Base-by-base conservation (phyloP, 2,329 filamentous ascomycete genomes). In the Phyllosticta ampelicida region DNA sequence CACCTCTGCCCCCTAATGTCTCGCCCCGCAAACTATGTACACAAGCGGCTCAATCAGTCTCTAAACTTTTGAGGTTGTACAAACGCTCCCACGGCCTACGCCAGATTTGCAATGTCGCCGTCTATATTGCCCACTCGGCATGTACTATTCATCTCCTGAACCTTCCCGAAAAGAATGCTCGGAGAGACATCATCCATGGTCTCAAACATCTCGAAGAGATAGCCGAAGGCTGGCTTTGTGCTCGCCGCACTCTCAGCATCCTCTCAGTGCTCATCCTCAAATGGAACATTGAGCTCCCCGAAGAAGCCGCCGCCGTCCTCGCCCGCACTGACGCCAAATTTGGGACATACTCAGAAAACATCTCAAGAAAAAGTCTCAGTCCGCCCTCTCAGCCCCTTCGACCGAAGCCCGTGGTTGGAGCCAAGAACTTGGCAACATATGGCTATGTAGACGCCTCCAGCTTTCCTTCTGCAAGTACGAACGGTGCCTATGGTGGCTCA, bases 101-200 rank as follows among this genome's bases (percentile, higher is more conserved):
- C 4, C 92, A 97, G 69, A 96, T 99, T 30, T 95, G 89, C 74
- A 97, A 97, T 67, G 90, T 97, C 65, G 91, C 88, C 2, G 90
- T 97, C 0, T 99, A 99, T 71, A 96, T 97, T 73, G 81, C 88
- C 0, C 92, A 97, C 70, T 94, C 90, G 4, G 91, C 94, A 28
- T 96, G 90, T 69, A 96, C 90, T 0, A 95, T 97, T 48, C 94
- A 97, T 66, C 76, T 99, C 19, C 83, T 99, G 36, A 96, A 96
- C 64, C 77, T 97, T 1, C 91, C 91, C 0, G 91, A 96, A 65
- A 96, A 94, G 74, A 94, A 89, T 28, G 90, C 94, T 4, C 86
- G 84, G 66, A 79, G 92, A 65, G 92, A 97, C 70, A 89, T 99
- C 49, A 86, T 89, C 4, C 91, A 96, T 65, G 90, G 92, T 1